These are phyloP conservation scores for Penicillium capsulatum DNA, from an alignment of 2,329 filamentous ascomycete species.

Conservation along the genomic window DNA sequence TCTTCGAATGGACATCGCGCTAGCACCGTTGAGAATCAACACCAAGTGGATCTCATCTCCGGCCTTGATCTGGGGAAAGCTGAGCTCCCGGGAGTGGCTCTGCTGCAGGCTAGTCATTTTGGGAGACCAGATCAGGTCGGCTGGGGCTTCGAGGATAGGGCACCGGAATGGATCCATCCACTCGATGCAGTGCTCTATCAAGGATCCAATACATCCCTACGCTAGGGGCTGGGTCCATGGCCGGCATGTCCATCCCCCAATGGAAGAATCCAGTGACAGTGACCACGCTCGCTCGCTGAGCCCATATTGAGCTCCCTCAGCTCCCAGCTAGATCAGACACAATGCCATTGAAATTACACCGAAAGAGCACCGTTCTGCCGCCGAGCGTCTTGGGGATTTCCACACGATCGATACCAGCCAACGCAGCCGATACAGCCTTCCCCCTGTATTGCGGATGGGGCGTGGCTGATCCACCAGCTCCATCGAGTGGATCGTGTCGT, in stretches of 20 bases:
- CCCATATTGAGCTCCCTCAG: background rate
- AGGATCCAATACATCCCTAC: too few relatives aligned
- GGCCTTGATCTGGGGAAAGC: conserved; percentile 19
- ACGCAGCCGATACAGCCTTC: conserved; percentile 12
- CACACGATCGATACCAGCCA: conserved; percentile 6
- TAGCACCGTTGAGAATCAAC: too few relatives aligned
- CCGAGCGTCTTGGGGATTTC: conserved; percentile 16
- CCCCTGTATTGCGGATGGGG: conserved; percentile 12
- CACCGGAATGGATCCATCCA: conserved; percentile 10
- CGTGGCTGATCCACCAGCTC: conserved; percentile 13
- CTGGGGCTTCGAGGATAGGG: conserved; percentile 16
- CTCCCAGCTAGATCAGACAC: conserved; percentile 7
- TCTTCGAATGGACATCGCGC: too few relatives aligned
- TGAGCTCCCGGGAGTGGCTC: conserved; percentile 8
- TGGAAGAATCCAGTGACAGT: too few relatives aligned
- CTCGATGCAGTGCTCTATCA: background rate
- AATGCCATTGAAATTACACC: conserved; percentile 10
- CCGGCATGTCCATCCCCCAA: too few relatives aligned
- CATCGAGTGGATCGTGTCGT: conserved; percentile 15
- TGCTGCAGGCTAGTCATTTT: conserved; percentile 12
- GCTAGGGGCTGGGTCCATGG: too few relatives aligned
- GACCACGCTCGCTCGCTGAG: too few relatives aligned
- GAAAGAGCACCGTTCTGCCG: conserved; percentile 10
- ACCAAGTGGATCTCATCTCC: conserved; percentile 16
- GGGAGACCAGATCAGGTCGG: conserved; percentile 4